Base-by-base conservation (phyloP, 768 basidiomycete genomes). In the Guyanaporus albipodus region DNA sequence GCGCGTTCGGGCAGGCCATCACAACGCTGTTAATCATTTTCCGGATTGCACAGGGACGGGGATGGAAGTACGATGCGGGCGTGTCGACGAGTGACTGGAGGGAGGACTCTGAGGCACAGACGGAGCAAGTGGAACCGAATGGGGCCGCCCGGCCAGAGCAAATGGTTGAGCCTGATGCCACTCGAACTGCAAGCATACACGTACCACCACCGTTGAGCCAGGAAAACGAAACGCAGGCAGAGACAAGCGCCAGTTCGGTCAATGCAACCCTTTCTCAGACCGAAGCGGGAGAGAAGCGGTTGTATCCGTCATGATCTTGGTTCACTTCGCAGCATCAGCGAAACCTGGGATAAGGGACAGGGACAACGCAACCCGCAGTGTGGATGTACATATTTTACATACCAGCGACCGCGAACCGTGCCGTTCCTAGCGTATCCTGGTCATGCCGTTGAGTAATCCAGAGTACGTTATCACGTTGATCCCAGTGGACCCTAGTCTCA, bases 1-100 rank as follows among this genome's bases (percentile, higher is more conserved):
- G 12, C 27, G 12, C 6, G 14, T 31, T 41, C 12, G 12, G 4
- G 31, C 12, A 58, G 57, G 12, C 39, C 28, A 59, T 60, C 24
- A 18, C 54, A 6, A 42, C 57, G 2, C n/a, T 56, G 21, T 22
- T 58, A 37, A 60, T 58, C 28, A 49, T 58, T 2, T 58, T 56
- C 34, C 54, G 57, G 10, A 60, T 58, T n/a, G 44, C 57, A 0
- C 44, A 38, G 2, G 57, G 57, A 2, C 49, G 49, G 15, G 57
- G 24, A 12, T 60, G 57, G 57, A 45, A 8, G 21, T 38, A 44
- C 11, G 28, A 42, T 4, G 22, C 28, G 2, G 38, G 5, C 0
- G 53, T 58, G 26, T 36, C 54, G 15, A 19, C 57, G 5, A 18
- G 6, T 14, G 57, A 56, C 23, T 58, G 57, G 57, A 52, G 50